These are phyloP conservation scores for Diplodia intermedia DNA, from an alignment of 2,329 filamentous ascomycete genomes.

Conservation along the genomic window DNA sequence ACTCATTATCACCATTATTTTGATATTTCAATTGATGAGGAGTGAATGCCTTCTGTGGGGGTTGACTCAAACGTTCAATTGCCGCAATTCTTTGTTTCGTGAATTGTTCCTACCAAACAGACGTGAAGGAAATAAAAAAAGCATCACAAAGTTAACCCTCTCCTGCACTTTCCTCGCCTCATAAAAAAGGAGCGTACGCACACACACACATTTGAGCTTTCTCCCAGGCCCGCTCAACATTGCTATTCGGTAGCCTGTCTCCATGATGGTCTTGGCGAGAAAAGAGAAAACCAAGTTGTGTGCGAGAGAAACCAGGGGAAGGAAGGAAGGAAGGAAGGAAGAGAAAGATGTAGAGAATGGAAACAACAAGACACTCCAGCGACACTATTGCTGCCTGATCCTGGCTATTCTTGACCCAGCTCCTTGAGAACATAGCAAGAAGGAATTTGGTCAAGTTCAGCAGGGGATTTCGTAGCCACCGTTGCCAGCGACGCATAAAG, in stretches of 20 bases:
- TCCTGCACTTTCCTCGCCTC: neutral
- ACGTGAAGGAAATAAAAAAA: neutral
- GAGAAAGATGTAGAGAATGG: neutral
- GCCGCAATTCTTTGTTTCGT: neutral
- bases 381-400: neutral
- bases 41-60: neutral
- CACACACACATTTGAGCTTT: neutral
- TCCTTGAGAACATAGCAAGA: neutral
- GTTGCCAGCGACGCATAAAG: neutral
- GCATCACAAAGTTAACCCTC: neutral
- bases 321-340: neutral
- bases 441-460: neutral
- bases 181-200: neutral
- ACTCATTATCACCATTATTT: too few relatives aligned
- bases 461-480: neutral
- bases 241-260: neutral
- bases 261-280: neutral
- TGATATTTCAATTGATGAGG: neutral
- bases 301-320: neutral
- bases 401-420: neutral
- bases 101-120: neutral
- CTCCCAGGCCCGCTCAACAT: neutral
- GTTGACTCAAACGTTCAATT: neutral
- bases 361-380: neutral
- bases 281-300: neutral